Base-by-base conservation (phyloP, 2,329 filamentous ascomycete species). In the Botryotinia convoluta region DNA sequence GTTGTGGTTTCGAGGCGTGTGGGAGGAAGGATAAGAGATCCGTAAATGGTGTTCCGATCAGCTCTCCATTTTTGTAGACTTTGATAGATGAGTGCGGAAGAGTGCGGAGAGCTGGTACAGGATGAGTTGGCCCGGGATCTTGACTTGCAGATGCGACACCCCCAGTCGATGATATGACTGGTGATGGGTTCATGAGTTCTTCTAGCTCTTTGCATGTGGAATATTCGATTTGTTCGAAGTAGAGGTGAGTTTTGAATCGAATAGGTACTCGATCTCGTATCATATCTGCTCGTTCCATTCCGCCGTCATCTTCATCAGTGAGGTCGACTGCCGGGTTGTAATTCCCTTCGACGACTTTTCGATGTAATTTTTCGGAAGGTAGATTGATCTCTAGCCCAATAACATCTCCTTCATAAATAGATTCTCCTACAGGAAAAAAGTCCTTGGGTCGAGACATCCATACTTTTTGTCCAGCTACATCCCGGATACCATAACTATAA, bases 201-300 rank as follows among this genome's bases (percentile, higher is more conserved):
- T 98, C 95, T 59, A 98, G 89, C 77, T 97, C 92, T 81, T 97
- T 97, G 18, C 92, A 92, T 0, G 93, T 87, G 78, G 95, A 93
- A 81, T 97, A 97, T 80, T 97, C 94, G 76, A 94, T 92, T 80
- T 93, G 92, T 83, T 98, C 95, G 82, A 97, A 98, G 84, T 97
- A 97, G 71, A 95, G 92, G 81, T 97, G 94, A 60, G 92, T 90
- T 82, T 97, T 98, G 85, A 97, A 97, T 16, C 95, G 91, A 77
- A 98, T 97, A 1, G 96, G 95, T 62, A 98, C 94, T 67, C 96
- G 93, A 82, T 99, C 97, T 75, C 97, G 93, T 74, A 99, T 93
- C 75, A 98, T 92, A 81, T 98, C 96, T 26, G 89, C 84, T 74
- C 89, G 87, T n/a, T 87, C 86, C 0, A 87, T 85, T 2, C 87